These are phyloP conservation scores for Chrysoporthe cubensis DNA, from an alignment of 2,329 filamentous ascomycete genomes.

Conservation along the genomic window DNA sequence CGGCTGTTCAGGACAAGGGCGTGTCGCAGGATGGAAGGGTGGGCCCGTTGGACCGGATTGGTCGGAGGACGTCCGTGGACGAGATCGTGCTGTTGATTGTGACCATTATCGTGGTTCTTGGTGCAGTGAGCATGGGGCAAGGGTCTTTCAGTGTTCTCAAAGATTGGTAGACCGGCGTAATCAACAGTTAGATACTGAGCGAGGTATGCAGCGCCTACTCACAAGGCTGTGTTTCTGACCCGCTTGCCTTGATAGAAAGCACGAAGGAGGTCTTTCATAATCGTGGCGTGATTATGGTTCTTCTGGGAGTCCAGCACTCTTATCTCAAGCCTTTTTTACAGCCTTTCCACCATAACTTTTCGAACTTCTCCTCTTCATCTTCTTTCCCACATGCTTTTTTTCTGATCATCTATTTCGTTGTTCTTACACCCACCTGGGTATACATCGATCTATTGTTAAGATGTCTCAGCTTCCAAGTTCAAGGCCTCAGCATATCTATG, in stretches of 20 bases:
- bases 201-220: not conserved
- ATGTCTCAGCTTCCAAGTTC: not conserved
- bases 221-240: not conserved
- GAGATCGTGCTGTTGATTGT: conserved; percentile 14
- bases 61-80: conserved; percentile 20
- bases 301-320: too few relatives aligned
- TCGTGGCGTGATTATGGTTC: too few relatives aligned
- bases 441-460: not conserved
- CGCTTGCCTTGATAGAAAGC: not conserved
- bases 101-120: not conserved
- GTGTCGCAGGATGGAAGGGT: conserved; percentile 31
- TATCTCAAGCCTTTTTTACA: too few relatives aligned
- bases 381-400: too few relatives aligned
- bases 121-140: not conserved
- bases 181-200: not conserved
- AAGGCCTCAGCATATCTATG: not conserved
- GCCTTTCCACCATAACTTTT: too few relatives aligned
- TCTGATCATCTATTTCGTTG: too few relatives aligned
- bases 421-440: too few relatives aligned
- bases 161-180: not conserved
- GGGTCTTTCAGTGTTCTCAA: not conserved
- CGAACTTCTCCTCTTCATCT: too few relatives aligned
- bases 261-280: not conserved
- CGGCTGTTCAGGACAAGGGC: conserved; percentile 31
- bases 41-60: conserved; percentile 22